Evolutionary conservation across 768 basidiomycete species (phyloP), one percentile per base, ranked within the genome.

Genomic region (Xanthoconium stramineum): DNA sequence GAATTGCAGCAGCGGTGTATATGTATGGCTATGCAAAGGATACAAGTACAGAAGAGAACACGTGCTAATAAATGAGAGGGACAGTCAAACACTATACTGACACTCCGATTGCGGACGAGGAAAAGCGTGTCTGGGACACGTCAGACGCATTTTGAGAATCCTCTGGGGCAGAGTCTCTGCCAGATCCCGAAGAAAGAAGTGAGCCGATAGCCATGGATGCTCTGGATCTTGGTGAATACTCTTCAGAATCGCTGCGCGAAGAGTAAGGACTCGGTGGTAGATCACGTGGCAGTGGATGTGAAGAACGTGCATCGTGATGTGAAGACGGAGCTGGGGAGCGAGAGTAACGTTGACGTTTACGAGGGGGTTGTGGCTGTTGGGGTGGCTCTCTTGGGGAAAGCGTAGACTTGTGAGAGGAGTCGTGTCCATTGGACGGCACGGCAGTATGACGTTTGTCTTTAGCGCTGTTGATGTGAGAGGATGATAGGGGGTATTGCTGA

Each of bases 161-260:
- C 5, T 73, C 72, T 5, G 57, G 60, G 43, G 30, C 53, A 45
- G 65, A 24, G 46, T 74, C 72, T 57, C 63, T 67, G 36, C 55
- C 58, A 32, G 69, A 78, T 66, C 50, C 80, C 62, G 64, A 75
- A 56, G 85, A 82, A 24, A 90, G 78, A 32, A 92, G 72, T 1
- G 88, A 88, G 29, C 86, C 88, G 62, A 92, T 91, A 43, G 87
- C 84, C 89, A 91, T 91, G 37, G 86, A 85, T 15, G 82, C 82
- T 53, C 85, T 78, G 52, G 87, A 84, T 47, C 85, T 81, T 43
- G 88, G 87, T 1, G 88, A 89, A 62, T 81, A 85, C 59, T 83
- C 84, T 47, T 82, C 82, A 15, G 86, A 84, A 54, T 84, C 81
- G 55, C 86, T 86, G 37, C 82, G 80, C 14, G 85, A 82, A 15